Conservation (phyloP, 768 basidiomycete genomes). For the Asterophora parasitica region DNA sequence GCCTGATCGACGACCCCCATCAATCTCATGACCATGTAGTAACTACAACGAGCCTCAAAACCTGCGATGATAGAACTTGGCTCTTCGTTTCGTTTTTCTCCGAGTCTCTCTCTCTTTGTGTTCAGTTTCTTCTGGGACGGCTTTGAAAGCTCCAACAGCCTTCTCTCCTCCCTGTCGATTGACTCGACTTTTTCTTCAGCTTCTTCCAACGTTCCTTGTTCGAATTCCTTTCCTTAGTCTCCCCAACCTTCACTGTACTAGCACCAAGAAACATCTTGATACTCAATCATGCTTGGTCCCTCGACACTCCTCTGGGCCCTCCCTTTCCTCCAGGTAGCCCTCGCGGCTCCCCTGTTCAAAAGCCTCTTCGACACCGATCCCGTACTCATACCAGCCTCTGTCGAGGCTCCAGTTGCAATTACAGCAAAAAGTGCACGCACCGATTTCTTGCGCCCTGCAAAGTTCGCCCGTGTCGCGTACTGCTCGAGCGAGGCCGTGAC, state of each 20-base stretch:
- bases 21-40: no score
- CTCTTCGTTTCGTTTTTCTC: not conserved
- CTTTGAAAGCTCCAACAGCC: not conserved
- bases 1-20: no score
- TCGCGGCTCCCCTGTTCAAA: slow-evolving; percentile 4
- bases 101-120: not conserved
- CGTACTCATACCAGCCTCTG: not conserved
- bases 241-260: no score
- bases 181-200: slow-evolving; percentile 2
- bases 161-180: not conserved
- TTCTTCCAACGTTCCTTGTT: not conserved
- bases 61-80: not conserved
- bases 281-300: not conserved
- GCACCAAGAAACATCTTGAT: not conserved
- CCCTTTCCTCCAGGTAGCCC: not conserved
- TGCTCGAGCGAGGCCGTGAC: slow-evolving; percentile 29
- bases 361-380: not conserved
- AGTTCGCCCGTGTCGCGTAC: slow-evolving; percentile 33
- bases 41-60: no score
- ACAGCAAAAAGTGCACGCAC: not conserved
- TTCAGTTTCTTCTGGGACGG: not conserved
- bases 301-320: not conserved
- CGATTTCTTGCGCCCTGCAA: slow-evolving; percentile 25
- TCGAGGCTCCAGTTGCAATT: not conserved
- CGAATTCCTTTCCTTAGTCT: not conserved